These are phyloP conservation scores for Ambispora gerdemannii DNA, from an alignment of 192 early-diverging fungal genomes.

Conservation along the genomic window DNA sequence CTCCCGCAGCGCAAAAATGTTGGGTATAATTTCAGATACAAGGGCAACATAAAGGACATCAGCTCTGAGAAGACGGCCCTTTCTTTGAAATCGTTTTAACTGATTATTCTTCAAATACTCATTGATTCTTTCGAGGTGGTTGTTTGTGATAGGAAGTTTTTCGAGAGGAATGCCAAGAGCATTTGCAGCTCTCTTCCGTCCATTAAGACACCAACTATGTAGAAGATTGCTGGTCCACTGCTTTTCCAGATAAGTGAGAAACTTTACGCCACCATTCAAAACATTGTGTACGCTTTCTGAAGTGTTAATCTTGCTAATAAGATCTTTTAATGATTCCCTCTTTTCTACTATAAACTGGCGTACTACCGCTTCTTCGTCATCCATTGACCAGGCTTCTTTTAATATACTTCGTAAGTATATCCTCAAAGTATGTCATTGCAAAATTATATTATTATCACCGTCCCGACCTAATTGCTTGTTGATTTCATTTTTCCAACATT, in stretches of 20 bases:
- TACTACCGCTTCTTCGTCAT: too few species aligned
- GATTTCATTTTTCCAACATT: not conserved
- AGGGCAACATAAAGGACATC: too few species aligned
- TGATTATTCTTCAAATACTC: not conserved
- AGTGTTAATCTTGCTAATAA: not conserved
- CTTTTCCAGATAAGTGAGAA: not conserved
- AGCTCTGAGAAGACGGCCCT: not conserved
- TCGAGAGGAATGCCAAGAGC: not conserved
- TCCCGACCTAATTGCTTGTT: not conserved
- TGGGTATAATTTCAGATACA: too few species aligned
- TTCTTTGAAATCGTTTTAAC: not conserved
- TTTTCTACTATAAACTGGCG: too few species aligned
- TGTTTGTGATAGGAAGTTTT: slow-evolving; percentile 9
- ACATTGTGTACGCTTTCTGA: not conserved
- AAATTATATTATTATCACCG: not conserved
- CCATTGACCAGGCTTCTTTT: too few species aligned
- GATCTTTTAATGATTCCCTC: too few species aligned
- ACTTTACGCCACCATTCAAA: not conserved
- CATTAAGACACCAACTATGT: not conserved
- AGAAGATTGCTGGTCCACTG: not conserved
- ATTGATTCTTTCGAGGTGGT: not conserved
- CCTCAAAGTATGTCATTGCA: not conserved
- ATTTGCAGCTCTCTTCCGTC: not conserved
- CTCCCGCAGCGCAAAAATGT: too few species aligned
- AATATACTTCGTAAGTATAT: too few species aligned